phyloP scores from a whole-genome alignment of 371 early-diverging fungal genomes.

The Apophysomyces sp. region DNA sequence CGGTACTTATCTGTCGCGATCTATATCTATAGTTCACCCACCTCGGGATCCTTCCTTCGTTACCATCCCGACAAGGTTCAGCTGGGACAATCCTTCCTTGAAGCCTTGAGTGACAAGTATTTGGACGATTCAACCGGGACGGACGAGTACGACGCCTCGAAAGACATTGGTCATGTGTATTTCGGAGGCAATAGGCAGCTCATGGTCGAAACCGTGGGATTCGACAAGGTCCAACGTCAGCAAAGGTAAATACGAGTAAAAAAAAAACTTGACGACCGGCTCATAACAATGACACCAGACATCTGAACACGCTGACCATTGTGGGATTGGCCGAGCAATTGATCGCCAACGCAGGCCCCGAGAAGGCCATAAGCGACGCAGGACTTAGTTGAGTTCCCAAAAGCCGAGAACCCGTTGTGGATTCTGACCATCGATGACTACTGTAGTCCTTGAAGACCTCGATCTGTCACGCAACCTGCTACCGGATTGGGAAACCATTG shows the following conservation, averaged over 20 bases:
- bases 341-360: slow-evolving; percentile 32
- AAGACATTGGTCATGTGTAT: slow-evolving; percentile 35
- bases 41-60: slow-evolving; percentile 80
- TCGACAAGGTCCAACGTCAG: slow-evolving; percentile 67
- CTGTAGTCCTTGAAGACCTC: slow-evolving; percentile 66
- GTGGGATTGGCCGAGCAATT: slow-evolving; percentile 54
- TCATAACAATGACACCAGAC: slow-evolving; percentile 13
- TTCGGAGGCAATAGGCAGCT: slow-evolving; percentile 54
- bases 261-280: neutral
- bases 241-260: slow-evolving; percentile 34
- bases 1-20: too few relatives aligned
- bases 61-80: slow-evolving; percentile 51
- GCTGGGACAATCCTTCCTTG: slow-evolving; percentile 51
- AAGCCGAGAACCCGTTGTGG: too few relatives aligned
- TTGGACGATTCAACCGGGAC: slow-evolving; percentile 17
- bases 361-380: slow-evolving; percentile 18
- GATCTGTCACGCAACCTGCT: slow-evolving; percentile 76
- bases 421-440: too few relatives aligned
- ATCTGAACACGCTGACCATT: slow-evolving; percentile 45
- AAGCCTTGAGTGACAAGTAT: slow-evolving; percentile 59
- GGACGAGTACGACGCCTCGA: slow-evolving; percentile 8
- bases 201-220: slow-evolving; percentile 77
- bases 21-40: slow-evolving; percentile 34
- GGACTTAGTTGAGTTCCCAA: neutral
- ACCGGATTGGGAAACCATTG: slow-evolving; percentile 59